A percentile compares a stretch with the other conserved stretches of the same genome.
Conservation (phyloP, 805 yeast genomes). For the Candida nemodendra region DNA sequence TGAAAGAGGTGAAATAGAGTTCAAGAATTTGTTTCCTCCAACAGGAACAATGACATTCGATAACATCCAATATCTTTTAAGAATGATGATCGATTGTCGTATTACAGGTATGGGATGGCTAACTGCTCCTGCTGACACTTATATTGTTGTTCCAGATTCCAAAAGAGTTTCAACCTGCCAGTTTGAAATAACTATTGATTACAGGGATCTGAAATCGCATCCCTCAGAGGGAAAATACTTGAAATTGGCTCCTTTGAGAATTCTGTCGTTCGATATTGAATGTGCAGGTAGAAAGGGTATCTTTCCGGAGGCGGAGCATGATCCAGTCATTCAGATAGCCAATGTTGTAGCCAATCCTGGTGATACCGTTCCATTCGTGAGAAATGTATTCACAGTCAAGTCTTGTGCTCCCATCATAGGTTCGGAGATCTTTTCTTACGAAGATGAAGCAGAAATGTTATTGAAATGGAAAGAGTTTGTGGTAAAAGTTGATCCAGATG, state of each 20-base stretch:
- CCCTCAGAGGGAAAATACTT: slow-evolving; percentile 93
- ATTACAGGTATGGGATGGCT: slow-evolving; percentile 98
- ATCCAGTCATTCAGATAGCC: slow-evolving; percentile 96
- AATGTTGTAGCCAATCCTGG: slow-evolving; percentile 88
- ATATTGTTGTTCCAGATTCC: slow-evolving; percentile 41
- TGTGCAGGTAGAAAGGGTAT: slow-evolving; percentile 98
- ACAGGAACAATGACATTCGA: slow-evolving; percentile 75
- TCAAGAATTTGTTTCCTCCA: slow-evolving; percentile 60
- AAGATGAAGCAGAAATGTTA: slow-evolving; percentile 79
- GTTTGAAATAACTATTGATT: slow-evolving; percentile 73
- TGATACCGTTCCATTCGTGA: slow-evolving; percentile 80
- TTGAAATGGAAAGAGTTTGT: slow-evolving; percentile 85
- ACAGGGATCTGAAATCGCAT: slow-evolving; percentile 69
- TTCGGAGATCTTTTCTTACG: slow-evolving; percentile 76
- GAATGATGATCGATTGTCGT: slow-evolving; percentile 90
- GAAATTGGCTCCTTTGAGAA: slow-evolving; percentile 88
- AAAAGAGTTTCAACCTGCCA: slow-evolving; percentile 73
- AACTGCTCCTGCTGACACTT: slow-evolving; percentile 76
- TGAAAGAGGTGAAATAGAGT: slow-evolving; percentile 76
- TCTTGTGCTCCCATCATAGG: slow-evolving; percentile 94
- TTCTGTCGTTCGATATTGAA: slow-evolving; percentile 94
- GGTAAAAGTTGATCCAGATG: slow-evolving; percentile 87
- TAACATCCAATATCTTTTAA: slow-evolving; percentile 78
- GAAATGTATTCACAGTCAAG: slow-evolving; percentile 91
- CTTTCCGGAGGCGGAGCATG: slow-evolving; percentile 91